These are phyloP conservation scores for Nicotiana tabacum DNA, from an alignment of 257 asterid genomes.

Conservation along the genomic window DNA sequence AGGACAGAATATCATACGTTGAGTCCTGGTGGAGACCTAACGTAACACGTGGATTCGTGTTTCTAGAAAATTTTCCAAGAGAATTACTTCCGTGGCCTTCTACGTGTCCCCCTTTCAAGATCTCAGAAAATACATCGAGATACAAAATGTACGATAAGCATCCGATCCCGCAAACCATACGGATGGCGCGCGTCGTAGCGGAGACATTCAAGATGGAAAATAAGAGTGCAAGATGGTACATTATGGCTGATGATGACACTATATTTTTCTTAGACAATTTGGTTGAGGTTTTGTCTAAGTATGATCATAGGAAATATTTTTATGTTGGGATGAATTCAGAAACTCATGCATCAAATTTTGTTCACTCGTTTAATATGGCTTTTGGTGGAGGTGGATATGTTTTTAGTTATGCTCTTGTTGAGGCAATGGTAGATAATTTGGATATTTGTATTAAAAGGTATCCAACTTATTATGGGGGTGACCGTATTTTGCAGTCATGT, in stretches of 20 bases:
- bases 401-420: slow-evolving; percentile 47
- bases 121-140: slow-evolving; percentile 24
- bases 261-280: slow-evolving; percentile 38
- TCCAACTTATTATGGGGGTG: slow-evolving; percentile 32
- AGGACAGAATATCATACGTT: slow-evolving; percentile 11
- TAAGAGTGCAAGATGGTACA: slow-evolving; percentile 32
- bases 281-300: slow-evolving; percentile 31
- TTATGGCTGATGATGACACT: slow-evolving; percentile 50
- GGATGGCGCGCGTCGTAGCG: slow-evolving; percentile 25
- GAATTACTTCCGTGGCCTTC: slow-evolving; percentile 30
- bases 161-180: slow-evolving; percentile 15
- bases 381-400: slow-evolving; percentile 36
- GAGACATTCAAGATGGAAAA: slow-evolving; percentile 23
- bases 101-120: slow-evolving; percentile 23
- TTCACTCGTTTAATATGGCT: slow-evolving; percentile 44
- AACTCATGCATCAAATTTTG: slow-evolving; percentile 22
- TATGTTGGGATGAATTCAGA: slow-evolving; percentile 50
- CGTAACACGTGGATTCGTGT: slow-evolving; percentile 26
- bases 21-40: slow-evolving; percentile 42
- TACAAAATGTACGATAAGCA: slow-evolving; percentile 23
- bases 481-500: slow-evolving; percentile 40
- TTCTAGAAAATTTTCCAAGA: slow-evolving; percentile 23
- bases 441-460: slow-evolving; percentile 42
- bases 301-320: slow-evolving; percentile 41
- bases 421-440: slow-evolving; percentile 44